phyloP scores from a whole-genome alignment of 2,329 filamentous ascomycete species.

The Apiospora arundinis region DNA sequence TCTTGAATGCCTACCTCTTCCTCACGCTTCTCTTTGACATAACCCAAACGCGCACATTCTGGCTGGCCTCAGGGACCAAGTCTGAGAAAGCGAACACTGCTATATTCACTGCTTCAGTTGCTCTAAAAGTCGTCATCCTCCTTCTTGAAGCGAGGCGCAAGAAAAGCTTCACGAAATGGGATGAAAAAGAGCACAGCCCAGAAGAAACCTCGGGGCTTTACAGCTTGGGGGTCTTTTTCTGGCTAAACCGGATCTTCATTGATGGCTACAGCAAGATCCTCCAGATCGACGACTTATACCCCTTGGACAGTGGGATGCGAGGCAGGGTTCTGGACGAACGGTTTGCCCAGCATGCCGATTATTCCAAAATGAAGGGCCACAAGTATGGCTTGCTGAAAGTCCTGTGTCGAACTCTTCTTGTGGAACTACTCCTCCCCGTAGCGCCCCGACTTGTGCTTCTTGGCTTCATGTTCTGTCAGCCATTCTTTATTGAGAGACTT shows the following conservation, averaged over 20 bases:
- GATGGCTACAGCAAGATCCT: slow-evolving; percentile 45
- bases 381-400: slow-evolving; percentile 27
- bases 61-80: slow-evolving; percentile 27
- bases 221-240: slow-evolving; percentile 43
- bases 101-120: slow-evolving; percentile 29
- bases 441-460: slow-evolving; percentile 35
- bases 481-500: slow-evolving; percentile 40
- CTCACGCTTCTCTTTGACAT: slow-evolving; percentile 52
- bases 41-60: slow-evolving; percentile 45
- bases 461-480: slow-evolving; percentile 42
- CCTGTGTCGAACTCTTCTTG: slow-evolving; percentile 29
- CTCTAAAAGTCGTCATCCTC: slow-evolving; percentile 31
- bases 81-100: slow-evolving; percentile 25
- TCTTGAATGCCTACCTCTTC: slow-evolving; percentile 49
- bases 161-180: slow-evolving; percentile 26
- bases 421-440: slow-evolving; percentile 34
- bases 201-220: slow-evolving; percentile 45
- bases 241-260: slow-evolving; percentile 43
- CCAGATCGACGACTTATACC: slow-evolving; percentile 41
- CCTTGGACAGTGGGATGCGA: slow-evolving; percentile 35
- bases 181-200: slow-evolving; percentile 34
- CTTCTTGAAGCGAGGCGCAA: slow-evolving; percentile 34
- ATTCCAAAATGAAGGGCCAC: slow-evolving; percentile 22
- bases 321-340: slow-evolving; percentile 29
- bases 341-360: slow-evolving; percentile 27